Evolutionary conservation across 164 flowering plant species (phyloP), one percentile per base, ranked within the genome.

Genomic region (Malania oleifera): DNA sequence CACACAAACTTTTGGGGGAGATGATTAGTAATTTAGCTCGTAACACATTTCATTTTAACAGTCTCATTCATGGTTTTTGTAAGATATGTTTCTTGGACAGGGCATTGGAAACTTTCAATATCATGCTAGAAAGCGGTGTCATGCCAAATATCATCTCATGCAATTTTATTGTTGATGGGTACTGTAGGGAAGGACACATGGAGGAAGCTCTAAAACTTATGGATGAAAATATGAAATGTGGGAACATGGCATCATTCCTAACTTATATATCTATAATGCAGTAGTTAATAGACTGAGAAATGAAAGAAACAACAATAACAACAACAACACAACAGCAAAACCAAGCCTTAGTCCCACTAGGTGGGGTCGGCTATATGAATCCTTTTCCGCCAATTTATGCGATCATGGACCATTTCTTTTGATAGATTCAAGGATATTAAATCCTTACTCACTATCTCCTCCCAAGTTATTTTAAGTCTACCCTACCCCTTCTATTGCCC

Each of bases 21-120:
- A 85, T 81, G 91, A 37, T 68, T 2, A 29, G 45, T 29, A 63
- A 67, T 46, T 52, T 86, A 46, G 61, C 54, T 63, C 82, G 81
- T 34, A 56, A 67, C 66, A 59, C 68, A 47, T 66, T 46, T 25
- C 65, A 20, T 55, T 80, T 50, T 38, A 63, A 71, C 37, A 64
- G 62, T 60, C 52, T 86, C 31, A 62, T 83, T 60, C 49, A 56
- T 19, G 78, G 75, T 19, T 77, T 60, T 47, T 72, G 79, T 63
- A 77, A 70, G 60, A 54, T 20, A 19, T 76, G 78, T 4, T 35
- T 48, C 54, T 57, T 75, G 17, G 76, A 67, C 18, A 65, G 61
- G 57, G 86, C 88, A 8, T 41, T 73, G 65, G 68, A 64, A 46
- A 10, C 65, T 48, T 65, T 67, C 22, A 29, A 58, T 28, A 23